phyloP scores from a whole-genome alignment of 768 basidiomycete species.

The Boletus bicolor region DNA sequence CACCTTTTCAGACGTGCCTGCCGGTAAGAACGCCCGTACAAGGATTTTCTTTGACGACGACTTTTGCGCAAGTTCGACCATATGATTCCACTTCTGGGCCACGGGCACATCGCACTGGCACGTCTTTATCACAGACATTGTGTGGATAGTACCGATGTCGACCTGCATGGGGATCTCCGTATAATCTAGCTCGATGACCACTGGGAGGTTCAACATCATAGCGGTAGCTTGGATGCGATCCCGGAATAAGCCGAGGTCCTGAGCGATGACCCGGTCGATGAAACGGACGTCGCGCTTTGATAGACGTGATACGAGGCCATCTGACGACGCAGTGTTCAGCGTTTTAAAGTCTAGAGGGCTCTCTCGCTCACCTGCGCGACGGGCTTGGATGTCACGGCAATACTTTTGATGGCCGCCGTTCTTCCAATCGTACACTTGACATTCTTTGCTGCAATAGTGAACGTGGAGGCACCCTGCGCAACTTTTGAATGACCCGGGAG shows the following conservation, averaged over 20 bases:
- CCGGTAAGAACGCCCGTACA: constrained; percentile 29
- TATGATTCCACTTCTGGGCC: constrained; percentile 24
- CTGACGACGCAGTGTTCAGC: constrained; percentile 10
- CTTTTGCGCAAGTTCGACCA: constrained; percentile 29
- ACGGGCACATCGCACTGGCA: constrained; percentile 24
- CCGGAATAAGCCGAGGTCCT: constrained; percentile 14
- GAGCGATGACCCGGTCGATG: constrained; percentile 23
- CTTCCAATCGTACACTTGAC: constrained; percentile 31
- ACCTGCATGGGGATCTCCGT: constrained; percentile 16
- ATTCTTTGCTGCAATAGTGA: constrained; percentile 31
- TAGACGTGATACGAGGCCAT: constrained; percentile 20
- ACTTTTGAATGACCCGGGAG: constrained; percentile 25
- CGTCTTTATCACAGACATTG: constrained; percentile 8
- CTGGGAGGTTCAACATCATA: constrained; percentile 2
- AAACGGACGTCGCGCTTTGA: constrained; percentile 24
- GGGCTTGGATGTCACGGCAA: constrained; percentile 27
- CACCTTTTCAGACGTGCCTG: constrained; percentile 23
- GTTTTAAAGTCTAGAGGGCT: background rate
- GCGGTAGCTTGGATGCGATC: constrained; percentile 17
- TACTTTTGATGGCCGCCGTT: constrained; percentile 26
- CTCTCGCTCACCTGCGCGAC: constrained; percentile 21
- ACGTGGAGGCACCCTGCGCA: constrained; percentile 30
- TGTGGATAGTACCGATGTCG: constrained; percentile 15
- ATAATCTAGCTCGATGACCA: constrained; percentile 28
- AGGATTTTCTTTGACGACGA: constrained; percentile 21